phyloP scores from a whole-genome alignment of 2,329 filamentous ascomycete species.

The Alternaria sp. region DNA sequence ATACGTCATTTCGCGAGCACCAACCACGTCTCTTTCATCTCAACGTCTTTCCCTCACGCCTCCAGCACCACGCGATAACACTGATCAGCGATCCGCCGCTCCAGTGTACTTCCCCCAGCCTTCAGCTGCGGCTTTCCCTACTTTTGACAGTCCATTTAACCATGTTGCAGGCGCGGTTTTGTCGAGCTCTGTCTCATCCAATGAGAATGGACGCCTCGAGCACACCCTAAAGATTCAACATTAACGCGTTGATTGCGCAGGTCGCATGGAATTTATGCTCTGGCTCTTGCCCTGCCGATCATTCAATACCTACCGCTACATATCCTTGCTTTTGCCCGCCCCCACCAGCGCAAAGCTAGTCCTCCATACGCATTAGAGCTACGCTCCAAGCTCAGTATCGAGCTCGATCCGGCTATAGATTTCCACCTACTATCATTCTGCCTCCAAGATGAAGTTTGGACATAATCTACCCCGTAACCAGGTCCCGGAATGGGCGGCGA shows the following conservation, averaged over 20 bases:
- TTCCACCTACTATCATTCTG: background rate
- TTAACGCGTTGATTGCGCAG: slow-evolving; percentile 30
- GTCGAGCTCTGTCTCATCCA: slow-evolving; percentile 38
- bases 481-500: slow-evolving; percentile 84
- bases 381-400: slow-evolving; percentile 2
- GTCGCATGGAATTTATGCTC: slow-evolving; percentile 23
- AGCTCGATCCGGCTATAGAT: background rate
- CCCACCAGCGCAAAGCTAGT: slow-evolving; percentile 17
- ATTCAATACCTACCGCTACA: slow-evolving; percentile 18
- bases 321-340: slow-evolving; percentile 23
- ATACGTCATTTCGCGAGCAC: slow-evolving; percentile 25
- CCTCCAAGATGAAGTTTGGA: slow-evolving; percentile 56
- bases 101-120: slow-evolving; percentile 42
- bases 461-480: slow-evolving; percentile 77
- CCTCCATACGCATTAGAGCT: background rate
- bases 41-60: slow-evolving; percentile 17
- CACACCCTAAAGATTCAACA: slow-evolving; percentile 29
- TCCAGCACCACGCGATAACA: slow-evolving; percentile 25
- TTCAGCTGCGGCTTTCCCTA: slow-evolving; percentile 34
- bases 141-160: slow-evolving; percentile 44
- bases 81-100: slow-evolving; percentile 32
- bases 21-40: slow-evolving; percentile 23
- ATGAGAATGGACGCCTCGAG: slow-evolving; percentile 40
- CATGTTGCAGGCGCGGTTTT: slow-evolving; percentile 43
- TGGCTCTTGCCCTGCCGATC: slow-evolving; percentile 16